phyloP scores from a whole-genome alignment of 139 green algal species.

The Chlamydomonas eustigma region DNA sequence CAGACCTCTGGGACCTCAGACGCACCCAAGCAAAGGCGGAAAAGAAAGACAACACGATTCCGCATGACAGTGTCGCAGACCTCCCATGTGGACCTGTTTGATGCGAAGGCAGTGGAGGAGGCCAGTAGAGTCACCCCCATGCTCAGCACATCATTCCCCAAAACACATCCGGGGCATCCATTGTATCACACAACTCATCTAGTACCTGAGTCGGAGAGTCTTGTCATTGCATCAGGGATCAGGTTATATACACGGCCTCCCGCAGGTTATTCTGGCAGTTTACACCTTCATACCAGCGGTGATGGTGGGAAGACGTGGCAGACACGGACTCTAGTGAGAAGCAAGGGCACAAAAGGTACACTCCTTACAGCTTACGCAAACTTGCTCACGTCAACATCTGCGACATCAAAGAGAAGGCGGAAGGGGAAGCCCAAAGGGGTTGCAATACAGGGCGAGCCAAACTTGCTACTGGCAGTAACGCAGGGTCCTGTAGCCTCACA shows the following conservation, averaged over 20 bases:
- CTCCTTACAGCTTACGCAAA: not conserved
- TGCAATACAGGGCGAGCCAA: no score
- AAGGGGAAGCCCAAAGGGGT: not conserved
- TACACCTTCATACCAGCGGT: not conserved
- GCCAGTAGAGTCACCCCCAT: not conserved
- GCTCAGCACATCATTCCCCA: not conserved
- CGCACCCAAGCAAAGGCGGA: no score
- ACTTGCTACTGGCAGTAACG: no score
- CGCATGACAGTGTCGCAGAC: conserved; percentile 22
- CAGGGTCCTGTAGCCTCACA: no score
- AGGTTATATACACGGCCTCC: not conserved
- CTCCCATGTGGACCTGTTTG: conserved; percentile 10
- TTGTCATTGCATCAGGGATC: not conserved
- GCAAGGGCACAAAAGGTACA: not conserved
- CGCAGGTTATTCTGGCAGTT: not conserved
- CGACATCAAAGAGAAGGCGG: not conserved
- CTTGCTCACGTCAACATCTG: not conserved
- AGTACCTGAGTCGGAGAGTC: not conserved
- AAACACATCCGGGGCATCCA: not conserved
- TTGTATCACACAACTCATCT: no score
- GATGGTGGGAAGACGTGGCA: not conserved
- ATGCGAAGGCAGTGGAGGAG: not conserved
- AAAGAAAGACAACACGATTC: no score
- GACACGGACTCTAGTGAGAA: not conserved
- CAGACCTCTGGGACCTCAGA: no score